Evolutionary conservation across 495 filamentous ascomycete genomes (phyloP), one percentile per base, ranked within the genome.

Genomic region (Hyphodiscus hymeniophilus): DNA sequence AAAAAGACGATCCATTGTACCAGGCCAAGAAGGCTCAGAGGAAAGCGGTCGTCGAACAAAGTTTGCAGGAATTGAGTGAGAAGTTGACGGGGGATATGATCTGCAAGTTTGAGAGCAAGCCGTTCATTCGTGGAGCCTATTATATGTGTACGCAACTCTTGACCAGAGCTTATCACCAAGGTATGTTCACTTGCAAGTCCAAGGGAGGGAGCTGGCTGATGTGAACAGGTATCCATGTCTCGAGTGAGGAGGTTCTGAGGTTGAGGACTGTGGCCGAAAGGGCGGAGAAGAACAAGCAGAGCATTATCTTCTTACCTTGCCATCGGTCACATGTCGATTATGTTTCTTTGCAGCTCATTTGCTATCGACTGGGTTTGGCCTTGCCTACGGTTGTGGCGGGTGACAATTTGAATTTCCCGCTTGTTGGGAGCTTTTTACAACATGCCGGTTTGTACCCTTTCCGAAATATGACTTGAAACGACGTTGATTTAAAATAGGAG

Each of bases 311-410:
- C 63, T 65, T 98, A 46, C 92, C 92, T 0, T 95, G 88, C 51
- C 92, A 98, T 63, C 79, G 88, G 45, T 94, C 87, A 0, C 92
- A 98, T 60, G 84, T 97, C 45, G 92, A 98, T 57, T 98, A 98
- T 57, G 87, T 98, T 40, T 87, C 86, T 0, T 68, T 96, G 28
- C 92, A 96, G 63, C 62, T 98, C 15, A 89, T 98, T 44, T 97
- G 92, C 63, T 98, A 95, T 61, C 82, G 92, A 7, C 66, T 98
- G 3, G 92, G 91, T 1, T 75, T 98, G 26, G 85, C 80, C 5
- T 68, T 97, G 5, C 92, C 92, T 0, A 85, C 89, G n/a, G 85
- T 98, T 12, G 89, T 98, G 1, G 87, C 92, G 1, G 92, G 92
- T 0, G 91, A 98, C 52, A 98, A 98, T 59, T 66, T 98, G 34